A percentile compares a stretch with the other conserved stretches of the same genome.
Conservation (phyloP, 176 grass and related monocot species). For the Aegilops tauschii region DNA sequence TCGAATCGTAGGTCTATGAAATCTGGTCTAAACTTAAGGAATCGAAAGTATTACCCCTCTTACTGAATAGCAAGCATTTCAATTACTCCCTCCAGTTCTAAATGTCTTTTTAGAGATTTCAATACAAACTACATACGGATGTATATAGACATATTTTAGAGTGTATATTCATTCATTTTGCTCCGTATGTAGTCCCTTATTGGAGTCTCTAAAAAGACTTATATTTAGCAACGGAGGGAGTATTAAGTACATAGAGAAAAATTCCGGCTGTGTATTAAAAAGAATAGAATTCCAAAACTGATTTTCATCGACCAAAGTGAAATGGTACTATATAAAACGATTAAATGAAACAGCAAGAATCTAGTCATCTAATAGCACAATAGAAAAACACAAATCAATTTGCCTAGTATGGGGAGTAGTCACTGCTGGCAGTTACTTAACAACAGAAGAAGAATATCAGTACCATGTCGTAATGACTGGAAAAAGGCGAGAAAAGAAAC, state of each 20-base stretch:
- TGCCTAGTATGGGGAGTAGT: neutral
- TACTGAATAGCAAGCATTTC: neutral
- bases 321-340: neutral
- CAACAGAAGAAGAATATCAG: slow-evolving; percentile 36
- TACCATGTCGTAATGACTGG: neutral
- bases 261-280: neutral
- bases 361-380: neutral
- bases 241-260: slow-evolving; percentile 11
- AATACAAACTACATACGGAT: no score
- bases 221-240: no score
- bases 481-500: neutral
- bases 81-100: neutral
- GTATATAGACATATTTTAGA: no score
- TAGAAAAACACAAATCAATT: neutral
- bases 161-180: no score
- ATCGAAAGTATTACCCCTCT: neutral
- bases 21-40: neutral
- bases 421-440: neutral
- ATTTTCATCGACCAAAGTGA: neutral
- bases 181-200: no score
- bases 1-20: neutral
- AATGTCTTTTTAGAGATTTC: no score
- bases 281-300: neutral
- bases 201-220: no score
- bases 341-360: neutral